phyloP scores from a whole-genome alignment of 345 rosid species.

The Jatropha curcas region DNA sequence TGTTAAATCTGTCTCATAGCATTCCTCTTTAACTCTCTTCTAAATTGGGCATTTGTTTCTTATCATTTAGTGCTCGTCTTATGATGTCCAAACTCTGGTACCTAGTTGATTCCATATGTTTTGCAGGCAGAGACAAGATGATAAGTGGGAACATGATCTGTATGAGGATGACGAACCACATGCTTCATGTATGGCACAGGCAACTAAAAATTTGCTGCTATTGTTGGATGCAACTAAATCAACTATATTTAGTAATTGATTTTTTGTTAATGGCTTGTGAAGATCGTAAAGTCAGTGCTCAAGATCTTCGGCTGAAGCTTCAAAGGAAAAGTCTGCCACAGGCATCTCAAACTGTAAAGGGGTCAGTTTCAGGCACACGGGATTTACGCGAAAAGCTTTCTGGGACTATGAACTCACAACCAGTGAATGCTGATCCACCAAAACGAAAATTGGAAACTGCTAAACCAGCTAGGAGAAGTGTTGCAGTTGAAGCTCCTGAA shows the following conservation, averaged over 20 bases:
- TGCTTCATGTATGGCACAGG: conserved; percentile 64
- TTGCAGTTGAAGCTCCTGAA: conserved; percentile 54
- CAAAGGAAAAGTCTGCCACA: conserved; percentile 59
- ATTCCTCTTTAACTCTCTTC: neutral
- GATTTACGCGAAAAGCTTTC: conserved; percentile 94
- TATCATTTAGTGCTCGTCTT: neutral
- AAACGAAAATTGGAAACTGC: conserved; percentile 52
- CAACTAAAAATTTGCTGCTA: conserved; percentile 34
- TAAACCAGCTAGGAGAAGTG: conserved; percentile 58
- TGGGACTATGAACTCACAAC: conserved; percentile 67
- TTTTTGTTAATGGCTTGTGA: conserved; percentile 48
- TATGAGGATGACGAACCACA: conserved; percentile 47
- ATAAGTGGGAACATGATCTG: conserved; percentile 99
- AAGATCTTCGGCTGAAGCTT: conserved; percentile 92
- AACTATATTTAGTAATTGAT: conserved; percentile 46
- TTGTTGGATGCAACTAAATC: conserved; percentile 39
- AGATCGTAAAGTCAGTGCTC: conserved; percentile 67
- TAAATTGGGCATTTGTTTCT: neutral
- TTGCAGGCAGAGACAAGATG: conserved; percentile 92
- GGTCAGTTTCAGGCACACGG: conserved; percentile 48
- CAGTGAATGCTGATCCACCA: conserved; percentile 47
- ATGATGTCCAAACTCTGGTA: neutral
- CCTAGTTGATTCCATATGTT: conserved; percentile 14
- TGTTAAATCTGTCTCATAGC: neutral
- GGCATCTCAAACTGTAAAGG: conserved; percentile 54